Evolutionary conservation across 2,329 filamentous ascomycete genomes (phyloP).

Genomic region (Aspergillus phoenicis): DNA sequence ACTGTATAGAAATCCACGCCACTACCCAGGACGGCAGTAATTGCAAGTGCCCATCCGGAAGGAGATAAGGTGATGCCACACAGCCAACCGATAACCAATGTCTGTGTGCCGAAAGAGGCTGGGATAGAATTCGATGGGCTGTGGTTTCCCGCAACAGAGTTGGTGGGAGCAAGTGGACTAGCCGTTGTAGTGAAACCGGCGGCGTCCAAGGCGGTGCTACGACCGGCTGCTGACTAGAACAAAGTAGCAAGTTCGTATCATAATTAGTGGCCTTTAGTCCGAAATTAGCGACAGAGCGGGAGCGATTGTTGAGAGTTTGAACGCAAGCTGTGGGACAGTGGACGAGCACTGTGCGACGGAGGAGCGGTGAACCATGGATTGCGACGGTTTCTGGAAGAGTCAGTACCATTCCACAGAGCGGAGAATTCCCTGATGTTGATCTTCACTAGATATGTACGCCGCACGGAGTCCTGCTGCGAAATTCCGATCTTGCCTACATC

Average conservation of each 20-base stretch:
- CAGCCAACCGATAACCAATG: too few relatives aligned
- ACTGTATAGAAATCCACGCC: too few relatives aligned
- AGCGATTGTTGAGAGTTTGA: background rate
- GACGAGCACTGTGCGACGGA: conserved; percentile 4
- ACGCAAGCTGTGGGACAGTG: background rate
- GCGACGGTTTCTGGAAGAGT: conserved; percentile 20
- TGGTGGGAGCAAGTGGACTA: background rate
- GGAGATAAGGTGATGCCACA: too few relatives aligned
- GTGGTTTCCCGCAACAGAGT: background rate
- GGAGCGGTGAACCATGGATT: conserved; percentile 23
- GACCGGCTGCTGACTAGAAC: background rate
- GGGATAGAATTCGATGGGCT: background rate
- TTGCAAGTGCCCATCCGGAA: too few relatives aligned
- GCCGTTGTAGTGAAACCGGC: conserved; percentile 1
- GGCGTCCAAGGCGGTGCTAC: background rate
- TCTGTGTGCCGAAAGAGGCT: background rate
- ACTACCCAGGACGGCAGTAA: too few relatives aligned
- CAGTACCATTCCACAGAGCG: conserved; percentile 15
- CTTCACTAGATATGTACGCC: conserved; percentile 7
- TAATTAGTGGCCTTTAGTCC: conserved; percentile 11
- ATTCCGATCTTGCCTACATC: conserved; percentile 12
- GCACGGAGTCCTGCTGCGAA: conserved; percentile 7
- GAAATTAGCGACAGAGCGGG: background rate
- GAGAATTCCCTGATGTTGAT: conserved; percentile 20
- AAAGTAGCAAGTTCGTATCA: background rate